phyloP scores from a whole-genome alignment of 2,329 filamentous ascomycete species.

The Alternaria ventricosa region DNA sequence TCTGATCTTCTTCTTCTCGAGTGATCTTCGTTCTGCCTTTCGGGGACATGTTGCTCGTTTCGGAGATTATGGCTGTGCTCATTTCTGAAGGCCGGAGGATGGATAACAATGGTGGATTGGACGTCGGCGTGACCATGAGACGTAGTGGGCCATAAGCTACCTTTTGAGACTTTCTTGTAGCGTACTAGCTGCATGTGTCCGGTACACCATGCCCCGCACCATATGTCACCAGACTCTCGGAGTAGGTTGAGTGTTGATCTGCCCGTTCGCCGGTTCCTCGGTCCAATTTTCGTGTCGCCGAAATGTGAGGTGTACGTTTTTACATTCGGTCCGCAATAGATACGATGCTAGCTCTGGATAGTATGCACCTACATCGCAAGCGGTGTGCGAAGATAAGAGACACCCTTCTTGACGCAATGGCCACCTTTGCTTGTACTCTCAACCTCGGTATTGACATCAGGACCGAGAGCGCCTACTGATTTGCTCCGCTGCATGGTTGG shows the following conservation, averaged over 20 bases:
- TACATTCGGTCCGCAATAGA: background rate
- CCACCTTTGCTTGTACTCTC: background rate
- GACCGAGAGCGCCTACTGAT: background rate
- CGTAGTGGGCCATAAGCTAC: background rate
- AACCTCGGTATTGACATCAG: background rate
- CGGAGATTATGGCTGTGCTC: background rate
- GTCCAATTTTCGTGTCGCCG: background rate
- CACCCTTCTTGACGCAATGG: background rate
- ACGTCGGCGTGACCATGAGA: background rate
- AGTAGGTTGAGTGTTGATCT: background rate
- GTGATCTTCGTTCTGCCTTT: background rate
- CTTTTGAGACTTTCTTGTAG: background rate
- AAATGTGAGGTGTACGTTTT: background rate
- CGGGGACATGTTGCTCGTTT: background rate
- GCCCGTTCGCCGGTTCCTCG: background rate
- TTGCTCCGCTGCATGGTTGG: background rate
- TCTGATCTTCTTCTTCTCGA: background rate
- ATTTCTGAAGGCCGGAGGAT: background rate
- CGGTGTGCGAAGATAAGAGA: constrained; percentile 2
- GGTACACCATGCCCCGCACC: background rate
- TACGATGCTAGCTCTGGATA: background rate
- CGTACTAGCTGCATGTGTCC: background rate
- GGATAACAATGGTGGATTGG: background rate
- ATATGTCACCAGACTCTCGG: background rate
- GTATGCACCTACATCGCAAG: background rate